Percentiles rank a stretch among this genome's conserved stretches.
Conservation (phyloP, 2,329 filamentous ascomycete genomes). For the Teratosphaeria nubilosa region DNA sequence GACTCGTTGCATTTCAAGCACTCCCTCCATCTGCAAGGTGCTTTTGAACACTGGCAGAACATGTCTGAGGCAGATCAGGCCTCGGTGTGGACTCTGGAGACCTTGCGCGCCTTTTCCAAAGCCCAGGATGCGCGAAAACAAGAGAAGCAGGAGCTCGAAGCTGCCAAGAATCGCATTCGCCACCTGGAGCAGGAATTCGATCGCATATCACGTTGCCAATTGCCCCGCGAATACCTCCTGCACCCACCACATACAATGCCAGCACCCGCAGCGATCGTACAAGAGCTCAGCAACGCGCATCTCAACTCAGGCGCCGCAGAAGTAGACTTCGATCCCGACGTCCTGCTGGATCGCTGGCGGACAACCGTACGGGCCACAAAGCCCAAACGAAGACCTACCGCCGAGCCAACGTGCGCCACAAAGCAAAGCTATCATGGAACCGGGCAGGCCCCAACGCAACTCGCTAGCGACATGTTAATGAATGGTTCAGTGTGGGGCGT, state of each 20-base stretch:
- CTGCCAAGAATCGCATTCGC: constrained; percentile 32
- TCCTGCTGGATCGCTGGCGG: constrained; percentile 20
- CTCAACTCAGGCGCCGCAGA: constrained; percentile 10
- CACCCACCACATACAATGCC: constrained; percentile 27
- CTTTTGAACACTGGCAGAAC: constrained; percentile 66
- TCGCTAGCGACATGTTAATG: constrained; percentile 18
- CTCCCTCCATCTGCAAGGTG: constrained; percentile 63
- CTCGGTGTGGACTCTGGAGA: constrained; percentile 38
- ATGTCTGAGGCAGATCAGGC: constrained; percentile 42
- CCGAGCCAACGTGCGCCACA: constrained; percentile 1
- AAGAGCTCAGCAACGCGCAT: constrained; percentile 19
- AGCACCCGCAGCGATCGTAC: constrained; percentile 27
- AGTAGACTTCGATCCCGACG: constrained; percentile 19
- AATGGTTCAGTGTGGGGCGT: constrained; percentile 18
- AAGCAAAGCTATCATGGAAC: not conserved
- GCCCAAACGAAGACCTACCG: constrained; percentile 5
- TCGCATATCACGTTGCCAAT: constrained; percentile 22
- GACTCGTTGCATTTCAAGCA: constrained; percentile 60
- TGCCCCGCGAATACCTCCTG: constrained; percentile 24
- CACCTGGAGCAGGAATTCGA: constrained; percentile 30
- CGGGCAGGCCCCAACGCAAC: not conserved
- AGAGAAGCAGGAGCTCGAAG: constrained; percentile 29
- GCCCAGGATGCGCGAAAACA: constrained; percentile 29
- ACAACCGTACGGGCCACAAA: constrained; percentile 14
- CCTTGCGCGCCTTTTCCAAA: constrained; percentile 35